These are phyloP conservation scores for Wickerhamomyces mucosus DNA, from an alignment of 805 yeast species.

Conservation along the genomic window DNA sequence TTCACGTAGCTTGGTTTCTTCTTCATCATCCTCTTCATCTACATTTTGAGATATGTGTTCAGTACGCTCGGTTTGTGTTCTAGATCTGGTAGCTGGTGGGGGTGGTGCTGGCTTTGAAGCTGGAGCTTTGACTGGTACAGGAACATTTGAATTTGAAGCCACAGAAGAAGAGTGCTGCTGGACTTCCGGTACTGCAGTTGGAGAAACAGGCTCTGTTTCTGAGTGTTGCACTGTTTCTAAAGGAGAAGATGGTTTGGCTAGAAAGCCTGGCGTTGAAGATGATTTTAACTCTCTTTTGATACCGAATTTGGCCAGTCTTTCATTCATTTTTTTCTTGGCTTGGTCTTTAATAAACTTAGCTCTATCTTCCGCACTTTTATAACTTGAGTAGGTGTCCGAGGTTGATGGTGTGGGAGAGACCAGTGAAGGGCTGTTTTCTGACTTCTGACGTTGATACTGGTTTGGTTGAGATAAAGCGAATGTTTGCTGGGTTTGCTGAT, in stretches of 20 bases:
- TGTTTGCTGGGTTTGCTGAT: not conserved
- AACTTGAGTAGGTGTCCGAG: slow-evolving; percentile 19
- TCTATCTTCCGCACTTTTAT: slow-evolving; percentile 52
- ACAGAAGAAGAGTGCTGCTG: slow-evolving; percentile 1
- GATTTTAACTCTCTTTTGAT: slow-evolving; percentile 32
- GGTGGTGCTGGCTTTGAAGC: slow-evolving; percentile 9
- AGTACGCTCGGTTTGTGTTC: slow-evolving; percentile 3
- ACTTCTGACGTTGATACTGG: slow-evolving; percentile 11
- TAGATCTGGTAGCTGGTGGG: slow-evolving; percentile 7
- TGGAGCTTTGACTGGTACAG: slow-evolving; percentile 1
- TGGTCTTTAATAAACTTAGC: slow-evolving; percentile 78
- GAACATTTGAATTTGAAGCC: slow-evolving; percentile 2
- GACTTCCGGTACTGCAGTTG: slow-evolving; percentile 1
- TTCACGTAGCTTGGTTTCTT: slow-evolving; percentile 34
- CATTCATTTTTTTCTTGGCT: slow-evolving; percentile 75
- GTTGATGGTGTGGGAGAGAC: slow-evolving; percentile 15
- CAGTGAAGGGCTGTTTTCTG: slow-evolving; percentile 12
- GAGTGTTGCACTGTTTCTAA: slow-evolving; percentile 1
- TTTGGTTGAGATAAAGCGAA: slow-evolving; percentile 5
- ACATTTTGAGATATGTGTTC: slow-evolving; percentile 13
- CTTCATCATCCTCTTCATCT: slow-evolving; percentile 40
- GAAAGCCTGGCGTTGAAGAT: slow-evolving; percentile 4
- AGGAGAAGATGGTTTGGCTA: slow-evolving; percentile 2
- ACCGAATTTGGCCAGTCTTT: slow-evolving; percentile 74
- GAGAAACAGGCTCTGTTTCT: slow-evolving; percentile 3